Percentiles rank a stretch among this genome's conserved stretches.
Conservation (phyloP, 352 stramenopile genomes). For the Phytophthora pluvialis region DNA sequence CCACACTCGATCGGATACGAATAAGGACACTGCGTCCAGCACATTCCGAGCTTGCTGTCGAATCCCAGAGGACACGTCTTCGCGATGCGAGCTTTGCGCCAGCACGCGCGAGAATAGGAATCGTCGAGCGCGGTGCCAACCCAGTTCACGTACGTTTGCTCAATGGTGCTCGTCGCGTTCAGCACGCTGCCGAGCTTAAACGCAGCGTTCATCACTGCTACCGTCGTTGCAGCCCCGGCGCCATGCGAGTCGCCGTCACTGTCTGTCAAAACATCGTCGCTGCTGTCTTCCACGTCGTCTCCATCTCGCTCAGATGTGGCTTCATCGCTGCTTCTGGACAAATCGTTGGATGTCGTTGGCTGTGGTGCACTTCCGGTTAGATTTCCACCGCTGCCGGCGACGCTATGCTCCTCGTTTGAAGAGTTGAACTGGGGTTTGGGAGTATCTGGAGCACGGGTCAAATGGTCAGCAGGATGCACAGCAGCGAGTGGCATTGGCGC, state of each 20-base stretch:
- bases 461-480: not conserved
- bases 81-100: slow-evolving; percentile 44
- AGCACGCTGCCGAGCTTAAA: slow-evolving; percentile 34
- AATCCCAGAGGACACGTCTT: slow-evolving; percentile 45
- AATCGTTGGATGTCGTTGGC: not conserved
- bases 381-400: not conserved
- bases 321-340: not conserved
- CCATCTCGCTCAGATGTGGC: slow-evolving; percentile 2
- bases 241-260: slow-evolving; percentile 6
- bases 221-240: not conserved
- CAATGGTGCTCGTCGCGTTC: slow-evolving; percentile 38
- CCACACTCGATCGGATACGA: slow-evolving; percentile 52
- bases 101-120: slow-evolving; percentile 35
- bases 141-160: slow-evolving; percentile 42
- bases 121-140: slow-evolving; percentile 21
- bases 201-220: slow-evolving; percentile 17
- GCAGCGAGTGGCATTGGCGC: slow-evolving; percentile 2
- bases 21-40: slow-evolving; percentile 51
- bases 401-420: not conserved
- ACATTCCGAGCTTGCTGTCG: slow-evolving; percentile 34
- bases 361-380: not conserved
- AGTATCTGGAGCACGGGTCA: not conserved
- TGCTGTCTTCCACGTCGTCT: slow-evolving; percentile 14
- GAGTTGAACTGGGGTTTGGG: not conserved
- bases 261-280: not conserved